Percentiles rank a stretch among this genome's conserved stretches.
Evolutionary conservation across 2,329 filamentous ascomycete genomes (phyloP).

Genomic region (Alternaria arborescens): DNA sequence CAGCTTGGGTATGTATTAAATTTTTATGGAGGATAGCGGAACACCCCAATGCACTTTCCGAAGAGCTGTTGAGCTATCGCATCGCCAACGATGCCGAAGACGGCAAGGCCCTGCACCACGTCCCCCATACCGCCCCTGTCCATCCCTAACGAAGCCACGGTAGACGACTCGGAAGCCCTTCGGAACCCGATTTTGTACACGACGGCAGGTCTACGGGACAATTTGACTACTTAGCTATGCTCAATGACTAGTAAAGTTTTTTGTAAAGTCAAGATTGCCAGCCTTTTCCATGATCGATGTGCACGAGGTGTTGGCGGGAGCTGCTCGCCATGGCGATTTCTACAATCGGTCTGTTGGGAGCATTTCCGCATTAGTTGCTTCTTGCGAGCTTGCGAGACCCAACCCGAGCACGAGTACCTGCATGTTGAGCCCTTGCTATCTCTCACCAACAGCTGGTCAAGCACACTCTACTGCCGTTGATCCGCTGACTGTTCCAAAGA

Average conservation of each 20-base stretch:
- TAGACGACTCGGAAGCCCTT: constrained; percentile 25
- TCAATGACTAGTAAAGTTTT: constrained; percentile 2
- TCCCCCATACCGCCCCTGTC: constrained; percentile 30
- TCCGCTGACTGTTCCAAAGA: constrained; percentile 6
- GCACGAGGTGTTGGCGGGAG: constrained; percentile 5
- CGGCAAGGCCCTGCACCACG: constrained; percentile 30
- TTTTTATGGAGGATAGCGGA: constrained; percentile 29
- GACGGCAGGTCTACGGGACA: constrained; percentile 1
- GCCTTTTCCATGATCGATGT: neutral
- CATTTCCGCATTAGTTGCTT: constrained; percentile 32
- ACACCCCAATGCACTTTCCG: constrained; percentile 43
- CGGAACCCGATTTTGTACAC: constrained; percentile 21
- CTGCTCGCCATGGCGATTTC: constrained; percentile 10
- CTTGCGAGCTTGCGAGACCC: constrained; percentile 34
- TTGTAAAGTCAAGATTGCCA: neutral
- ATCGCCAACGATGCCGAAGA: constrained; percentile 43
- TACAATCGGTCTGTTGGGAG: constrained; percentile 27
- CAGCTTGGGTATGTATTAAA: constrained; percentile 33
- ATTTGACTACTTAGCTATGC: neutral
- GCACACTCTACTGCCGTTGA: constrained; percentile 22
- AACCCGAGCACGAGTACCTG: constrained; percentile 16
- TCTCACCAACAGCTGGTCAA: constrained; percentile 28
- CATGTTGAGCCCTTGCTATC: constrained; percentile 31
- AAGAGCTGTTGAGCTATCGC: constrained; percentile 48
- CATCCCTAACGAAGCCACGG: constrained; percentile 22